Percentiles rank a stretch among this genome's conserved stretches.
Conservation (phyloP, 345 rosid species). For the Erysimum cheiranthoides region DNA sequence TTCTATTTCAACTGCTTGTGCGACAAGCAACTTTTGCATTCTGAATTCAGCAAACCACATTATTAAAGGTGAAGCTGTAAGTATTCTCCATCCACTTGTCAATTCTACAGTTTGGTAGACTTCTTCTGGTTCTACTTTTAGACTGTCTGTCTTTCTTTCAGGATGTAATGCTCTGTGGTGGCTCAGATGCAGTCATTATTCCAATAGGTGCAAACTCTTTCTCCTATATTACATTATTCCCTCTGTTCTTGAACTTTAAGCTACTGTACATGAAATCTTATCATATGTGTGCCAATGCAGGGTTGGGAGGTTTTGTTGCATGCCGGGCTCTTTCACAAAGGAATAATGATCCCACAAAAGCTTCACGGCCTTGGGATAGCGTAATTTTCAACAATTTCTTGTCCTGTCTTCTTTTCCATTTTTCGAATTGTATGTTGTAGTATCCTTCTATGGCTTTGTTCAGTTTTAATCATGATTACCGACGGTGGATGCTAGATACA, state of each 20-base stretch:
- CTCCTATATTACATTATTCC: conserved; percentile 14
- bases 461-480: not conserved
- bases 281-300: conserved; percentile 52
- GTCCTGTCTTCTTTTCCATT: conserved; percentile 6
- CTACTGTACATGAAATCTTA: conserved; percentile 2
- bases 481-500: conserved; percentile 14
- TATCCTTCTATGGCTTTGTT: not conserved
- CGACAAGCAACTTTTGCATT: conserved; percentile 94
- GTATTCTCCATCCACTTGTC: conserved; percentile 43
- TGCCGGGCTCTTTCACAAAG: conserved; percentile 90
- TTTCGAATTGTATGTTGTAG: conserved; percentile 3
- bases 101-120: conserved; percentile 26
- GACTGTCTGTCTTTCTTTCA: conserved; percentile 43
- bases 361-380: conserved; percentile 97
- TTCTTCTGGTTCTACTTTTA: conserved; percentile 24
- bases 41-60: conserved; percentile 94
- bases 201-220: conserved; percentile 73
- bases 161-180: conserved; percentile 98
- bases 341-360: conserved; percentile 86
- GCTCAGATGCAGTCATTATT: conserved; percentile 86
- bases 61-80: conserved; percentile 95
- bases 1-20: conserved; percentile 96
- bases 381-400: conserved; percentile 49
- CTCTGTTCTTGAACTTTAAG: conserved; percentile 28
- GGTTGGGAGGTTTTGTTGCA: conserved; percentile 98